Base-by-base conservation (phyloP, 2,329 filamentous ascomycete genomes). In the Penicillium sp. region DNA sequence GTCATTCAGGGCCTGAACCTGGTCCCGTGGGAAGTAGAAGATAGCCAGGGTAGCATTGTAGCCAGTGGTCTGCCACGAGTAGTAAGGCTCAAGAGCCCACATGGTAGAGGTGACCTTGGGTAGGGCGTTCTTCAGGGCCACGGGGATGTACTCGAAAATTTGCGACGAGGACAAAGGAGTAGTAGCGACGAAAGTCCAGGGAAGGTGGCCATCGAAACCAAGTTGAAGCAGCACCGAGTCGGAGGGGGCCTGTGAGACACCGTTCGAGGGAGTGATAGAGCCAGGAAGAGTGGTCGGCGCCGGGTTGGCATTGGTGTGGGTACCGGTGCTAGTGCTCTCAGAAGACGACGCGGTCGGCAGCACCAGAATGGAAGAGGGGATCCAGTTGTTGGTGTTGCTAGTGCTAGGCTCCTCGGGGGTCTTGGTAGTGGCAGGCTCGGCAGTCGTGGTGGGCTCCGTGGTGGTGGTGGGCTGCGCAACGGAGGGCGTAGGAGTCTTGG, bases 11-110 rank as follows among this genome's bases (percentile, higher is more conserved):
- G 84, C 81, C 56, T 87, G 84, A 40, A 96, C 84, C 68, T 91
- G 80, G 50, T 85, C 85, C 7, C 80, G 82, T 1, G 92, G 92
- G 68, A 96, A 91, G 74, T 88, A 92, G 59, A 89, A 86, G 66
- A 92, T 81, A 16, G 88, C 90, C 60, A 92, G 75, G 1, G 93
- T 96, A 0, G 92, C 96, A 64, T 96, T 87, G 77, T 90, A 98
- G 43, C 89, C 89, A 55, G 89, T 82, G 56, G 58, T 71, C 36
- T 78, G 71, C 44, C 83, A 84, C 0, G 91, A 95, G 73, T 96
- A 88, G 66, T 89, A 87, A 1, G 92, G 92, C 67, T 88, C 82
- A 52, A 98, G 85, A 63, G 85, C 87, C 62, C 85, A 83, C 79
- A 96, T 89, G 44, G 82, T 76, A 51, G 92, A 80, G 55, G 89